A percentile compares a stretch with the other conserved stretches of the same genome.
Conservation (phyloP, 23 red algal genomes). For the Cyanidium caldarium region DNA sequence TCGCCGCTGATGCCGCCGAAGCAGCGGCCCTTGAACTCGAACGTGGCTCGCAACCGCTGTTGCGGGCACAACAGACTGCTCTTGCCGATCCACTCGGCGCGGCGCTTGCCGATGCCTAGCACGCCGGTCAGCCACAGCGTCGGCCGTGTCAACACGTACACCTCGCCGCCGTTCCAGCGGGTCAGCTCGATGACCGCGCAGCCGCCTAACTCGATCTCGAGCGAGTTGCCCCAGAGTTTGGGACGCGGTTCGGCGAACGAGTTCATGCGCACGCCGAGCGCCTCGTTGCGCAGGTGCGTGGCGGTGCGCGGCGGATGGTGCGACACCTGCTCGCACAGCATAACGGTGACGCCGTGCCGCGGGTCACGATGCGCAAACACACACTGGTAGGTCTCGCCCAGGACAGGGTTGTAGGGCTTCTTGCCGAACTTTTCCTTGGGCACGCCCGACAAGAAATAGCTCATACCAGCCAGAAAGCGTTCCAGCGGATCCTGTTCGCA, state of each 20-base stretch:
- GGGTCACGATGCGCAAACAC: conserved; percentile 47
- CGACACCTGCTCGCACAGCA: conserved; percentile 85
- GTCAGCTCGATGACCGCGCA: conserved; percentile 36
- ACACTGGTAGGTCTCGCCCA: conserved; percentile 80
- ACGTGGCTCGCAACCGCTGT: conserved; percentile 38
- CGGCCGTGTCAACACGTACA: conserved; percentile 68
- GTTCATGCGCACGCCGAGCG: conserved; percentile 59
- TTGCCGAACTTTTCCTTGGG: conserved; percentile 69
- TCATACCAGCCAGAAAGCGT: conserved; percentile 51
- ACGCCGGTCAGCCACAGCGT: conserved; percentile 51
- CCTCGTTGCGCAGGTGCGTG: conserved; percentile 62
- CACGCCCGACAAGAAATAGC: conserved; percentile 68
- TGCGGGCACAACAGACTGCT: conserved; percentile 33
- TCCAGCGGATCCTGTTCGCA: conserved; percentile 30
- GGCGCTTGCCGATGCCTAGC: conserved; percentile 57
- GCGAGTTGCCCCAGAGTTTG: conserved; percentile 72
- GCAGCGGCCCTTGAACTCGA: conserved; percentile 55
- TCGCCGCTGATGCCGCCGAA: conserved; percentile 26
- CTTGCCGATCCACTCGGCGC: conserved; percentile 52
- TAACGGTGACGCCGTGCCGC: conserved; percentile 10
- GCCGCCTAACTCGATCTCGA: conserved; percentile 65
- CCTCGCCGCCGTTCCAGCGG: conserved; percentile 34
- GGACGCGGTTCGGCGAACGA: conserved; percentile 59
- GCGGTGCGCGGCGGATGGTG: conserved; percentile 94
- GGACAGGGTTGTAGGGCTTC: conserved; percentile 89